Percentiles rank a stretch among this genome's conserved stretches.
These are phyloP conservation scores for Phaffomyces thermotolerans DNA, from an alignment of 805 yeast genomes.

Conservation along the genomic window DNA sequence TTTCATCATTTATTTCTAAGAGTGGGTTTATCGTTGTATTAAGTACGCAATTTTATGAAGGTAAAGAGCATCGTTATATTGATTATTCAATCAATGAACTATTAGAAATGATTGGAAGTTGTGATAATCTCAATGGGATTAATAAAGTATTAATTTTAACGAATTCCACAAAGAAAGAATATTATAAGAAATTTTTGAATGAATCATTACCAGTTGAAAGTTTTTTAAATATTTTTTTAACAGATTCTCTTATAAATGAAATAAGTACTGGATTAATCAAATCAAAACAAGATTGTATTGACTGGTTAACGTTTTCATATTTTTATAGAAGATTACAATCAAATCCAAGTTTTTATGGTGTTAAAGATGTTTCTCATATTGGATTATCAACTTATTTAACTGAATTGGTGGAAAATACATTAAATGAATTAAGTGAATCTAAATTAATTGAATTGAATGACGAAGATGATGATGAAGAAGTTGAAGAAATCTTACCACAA, in stretches of 20 bases:
- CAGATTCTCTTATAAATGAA: constrained; percentile 67
- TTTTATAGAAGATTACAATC: constrained; percentile 73
- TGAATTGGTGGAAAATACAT: constrained; percentile 66
- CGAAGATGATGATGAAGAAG: constrained; percentile 28
- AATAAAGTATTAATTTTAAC: constrained; percentile 53
- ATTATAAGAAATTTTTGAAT: constrained; percentile 61
- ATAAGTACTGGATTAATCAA: constrained; percentile 58
- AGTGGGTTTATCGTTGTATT: constrained; percentile 53
- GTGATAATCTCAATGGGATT: constrained; percentile 24
- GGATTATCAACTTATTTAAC: constrained; percentile 81
- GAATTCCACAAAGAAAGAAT: constrained; percentile 43
- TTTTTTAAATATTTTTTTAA: constrained; percentile 46
- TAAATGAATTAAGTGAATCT: constrained; percentile 55
- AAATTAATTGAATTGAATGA: constrained; percentile 53
- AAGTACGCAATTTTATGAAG: constrained; percentile 69
- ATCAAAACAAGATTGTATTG: constrained; percentile 78
- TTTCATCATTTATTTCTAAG: constrained; percentile 40
- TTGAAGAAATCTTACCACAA: constrained; percentile 43
- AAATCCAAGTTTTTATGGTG: constrained; percentile 89
- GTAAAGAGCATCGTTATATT: constrained; percentile 59
- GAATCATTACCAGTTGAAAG: constrained; percentile 86
- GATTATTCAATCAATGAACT: constrained; percentile 63
- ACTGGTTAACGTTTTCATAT: constrained; percentile 80
- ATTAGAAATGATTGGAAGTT: constrained; percentile 55
- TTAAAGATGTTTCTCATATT: constrained; percentile 49